A percentile compares a stretch with the other conserved stretches of the same genome.
Conservation (phyloP, 768 basidiomycete species). For the Clavulina sp. region DNA sequence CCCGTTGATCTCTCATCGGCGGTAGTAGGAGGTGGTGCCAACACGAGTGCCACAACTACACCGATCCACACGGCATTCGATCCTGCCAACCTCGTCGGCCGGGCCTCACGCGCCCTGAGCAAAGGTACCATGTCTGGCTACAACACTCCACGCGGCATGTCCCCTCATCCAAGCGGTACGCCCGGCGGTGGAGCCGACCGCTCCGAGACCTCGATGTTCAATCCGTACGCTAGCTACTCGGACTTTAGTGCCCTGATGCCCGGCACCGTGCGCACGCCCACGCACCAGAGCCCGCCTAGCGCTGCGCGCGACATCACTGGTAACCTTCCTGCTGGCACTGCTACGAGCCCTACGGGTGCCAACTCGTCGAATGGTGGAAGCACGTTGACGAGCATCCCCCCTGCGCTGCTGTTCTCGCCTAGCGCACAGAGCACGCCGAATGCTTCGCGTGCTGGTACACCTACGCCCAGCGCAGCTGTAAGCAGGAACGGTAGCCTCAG, state of each 20-base stretch:
- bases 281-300: constrained; percentile 7
- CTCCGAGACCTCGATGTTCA: constrained; percentile 35
- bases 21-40: no score
- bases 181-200: neutral
- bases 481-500: neutral
- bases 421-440: constrained; percentile 14
- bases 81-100: constrained; percentile 15
- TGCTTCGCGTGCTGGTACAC: constrained; percentile 4
- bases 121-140: neutral
- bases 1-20: constrained; percentile 17
- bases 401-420: constrained; percentile 44
- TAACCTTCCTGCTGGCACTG: no score
- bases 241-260: constrained; percentile 50
- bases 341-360: no score
- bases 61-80: constrained; percentile 20
- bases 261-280: constrained; percentile 22
- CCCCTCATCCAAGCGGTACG: neutral
- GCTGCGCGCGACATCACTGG: no score
- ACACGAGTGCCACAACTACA: no score
- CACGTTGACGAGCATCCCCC: constrained; percentile 48
- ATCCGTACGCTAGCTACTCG: constrained; percentile 46
- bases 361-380: no score
- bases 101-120: constrained; percentile 1
- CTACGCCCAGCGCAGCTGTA: neutral
- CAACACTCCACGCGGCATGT: neutral